phyloP scores from a whole-genome alignment of 1,284 basidiomycete genomes.

The Caloboletus firmus region DNA sequence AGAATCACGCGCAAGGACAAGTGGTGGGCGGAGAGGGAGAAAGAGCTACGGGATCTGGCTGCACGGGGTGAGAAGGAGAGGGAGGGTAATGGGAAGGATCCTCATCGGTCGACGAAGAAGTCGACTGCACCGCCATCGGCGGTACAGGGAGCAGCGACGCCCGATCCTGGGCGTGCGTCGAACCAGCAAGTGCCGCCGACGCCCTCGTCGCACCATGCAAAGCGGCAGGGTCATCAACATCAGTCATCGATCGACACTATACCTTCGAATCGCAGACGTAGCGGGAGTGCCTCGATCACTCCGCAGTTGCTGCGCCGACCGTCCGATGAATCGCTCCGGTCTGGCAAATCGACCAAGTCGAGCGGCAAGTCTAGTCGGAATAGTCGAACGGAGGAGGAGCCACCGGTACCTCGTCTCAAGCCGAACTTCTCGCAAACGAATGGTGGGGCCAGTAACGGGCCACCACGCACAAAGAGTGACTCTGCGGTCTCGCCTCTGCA shows the following conservation, averaged over 20 bases:
- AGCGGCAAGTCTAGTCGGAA: slow-evolving; percentile 33
- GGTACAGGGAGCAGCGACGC: slow-evolving; percentile 6
- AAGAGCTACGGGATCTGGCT: slow-evolving; percentile 28
- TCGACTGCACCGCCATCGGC: slow-evolving; percentile 16
- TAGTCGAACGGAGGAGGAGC: slow-evolving; percentile 33
- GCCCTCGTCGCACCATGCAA: slow-evolving; percentile 15
- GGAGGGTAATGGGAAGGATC: slow-evolving; percentile 20
- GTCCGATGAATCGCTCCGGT: slow-evolving; percentile 44
- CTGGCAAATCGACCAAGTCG: slow-evolving; percentile 41
- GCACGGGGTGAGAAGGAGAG: slow-evolving; percentile 20
- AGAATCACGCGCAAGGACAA: slow-evolving; percentile 41
- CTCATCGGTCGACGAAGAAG: slow-evolving; percentile 13
- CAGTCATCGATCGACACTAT: slow-evolving; percentile 25
- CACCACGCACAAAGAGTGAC: slow-evolving; percentile 48
- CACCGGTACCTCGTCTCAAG: slow-evolving; percentile 33
- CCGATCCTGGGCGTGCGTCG: slow-evolving; percentile 24
- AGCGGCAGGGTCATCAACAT: slow-evolving; percentile 24
- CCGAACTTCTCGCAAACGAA: slow-evolving; percentile 28
- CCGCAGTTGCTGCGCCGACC: slow-evolving; percentile 24
- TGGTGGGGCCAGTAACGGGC: slow-evolving; percentile 4
- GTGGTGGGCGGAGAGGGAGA: slow-evolving; percentile 35
- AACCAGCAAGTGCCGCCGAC: slow-evolving; percentile 9
- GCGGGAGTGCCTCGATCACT: slow-evolving; percentile 25
- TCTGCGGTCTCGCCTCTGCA: slow-evolving; percentile 37
- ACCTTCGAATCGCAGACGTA: slow-evolving; percentile 26